Percentiles rank a stretch among this genome's conserved stretches.
Evolutionary conservation across 2,329 filamentous ascomycete species (phyloP).

Genomic region (Fusarium liriodendri): DNA sequence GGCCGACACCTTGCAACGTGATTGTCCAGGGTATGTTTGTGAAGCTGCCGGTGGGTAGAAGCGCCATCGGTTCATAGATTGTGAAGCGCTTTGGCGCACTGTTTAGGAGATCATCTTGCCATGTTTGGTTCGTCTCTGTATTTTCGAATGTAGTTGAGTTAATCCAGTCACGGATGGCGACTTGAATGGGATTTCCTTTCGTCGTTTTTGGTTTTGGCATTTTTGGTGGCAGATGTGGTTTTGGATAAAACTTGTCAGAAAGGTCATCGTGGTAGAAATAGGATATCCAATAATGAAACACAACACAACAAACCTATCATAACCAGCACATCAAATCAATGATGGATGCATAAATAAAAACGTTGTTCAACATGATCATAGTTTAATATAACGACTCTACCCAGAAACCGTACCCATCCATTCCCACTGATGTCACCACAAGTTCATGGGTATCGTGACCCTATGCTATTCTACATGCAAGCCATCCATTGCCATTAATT

Average conservation of each 20-base stretch:
- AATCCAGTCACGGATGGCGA: constrained; percentile 47
- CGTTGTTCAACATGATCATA: constrained; percentile 9
- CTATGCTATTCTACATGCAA: constrained; percentile 56
- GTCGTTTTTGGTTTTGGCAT: constrained; percentile 43
- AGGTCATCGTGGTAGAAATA: background rate
- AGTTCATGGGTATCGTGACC: constrained; percentile 56
- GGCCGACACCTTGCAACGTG: constrained; percentile 46
- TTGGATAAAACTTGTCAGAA: background rate
- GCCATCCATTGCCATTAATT: constrained; percentile 35
- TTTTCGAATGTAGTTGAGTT: constrained; percentile 15
- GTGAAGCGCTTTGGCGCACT: constrained; percentile 68
- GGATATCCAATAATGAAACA: no score
- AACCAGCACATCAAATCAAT: background rate
- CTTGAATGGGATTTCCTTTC: constrained; percentile 47
- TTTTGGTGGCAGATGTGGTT: constrained; percentile 25
- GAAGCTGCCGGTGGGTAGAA: constrained; percentile 71
- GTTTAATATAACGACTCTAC: constrained; percentile 41
- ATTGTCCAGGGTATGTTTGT: constrained; percentile 53
- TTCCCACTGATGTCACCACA: constrained; percentile 46
- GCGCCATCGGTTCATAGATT: constrained; percentile 69
- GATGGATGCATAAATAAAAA: no score
- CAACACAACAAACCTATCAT: no score
- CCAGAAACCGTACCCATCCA: constrained; percentile 38
- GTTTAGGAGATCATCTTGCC: constrained; percentile 48
- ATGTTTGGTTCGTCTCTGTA: constrained; percentile 14